Evolutionary conservation across 768 basidiomycete genomes (phyloP), one percentile per base, ranked within the genome.

Genomic region (Sporobolomyces phaffii): DNA sequence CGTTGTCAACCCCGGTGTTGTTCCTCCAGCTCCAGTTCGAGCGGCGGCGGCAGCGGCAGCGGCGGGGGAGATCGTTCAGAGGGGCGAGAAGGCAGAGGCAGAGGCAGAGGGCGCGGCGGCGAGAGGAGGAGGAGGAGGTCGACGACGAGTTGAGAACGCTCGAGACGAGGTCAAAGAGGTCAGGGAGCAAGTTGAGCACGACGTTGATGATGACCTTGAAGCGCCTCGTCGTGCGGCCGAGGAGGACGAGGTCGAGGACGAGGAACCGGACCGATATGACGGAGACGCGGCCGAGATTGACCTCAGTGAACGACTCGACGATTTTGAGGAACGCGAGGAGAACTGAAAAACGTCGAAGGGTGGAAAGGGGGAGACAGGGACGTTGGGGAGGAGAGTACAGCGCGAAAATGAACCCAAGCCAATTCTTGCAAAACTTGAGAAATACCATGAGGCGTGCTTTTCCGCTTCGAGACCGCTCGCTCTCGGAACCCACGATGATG

Each of bases 51-150:
- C n/a, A n/a, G n/a, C n/a, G n/a, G n/a, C n/a, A n/a, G n/a, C n/a
- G n/a, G n/a, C n/a, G n/a, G n/a, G n/a, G n/a, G n/a, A n/a, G 43
- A 68, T 62, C 44, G 56, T 64, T 36, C 64, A 67, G 33, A n/a
- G n/a, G n/a, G 64, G 22, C 11, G 58, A 60, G 52, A 53, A 57
- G 29, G 68, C n/a, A 6, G 62, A 54, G 7, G 60, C 54, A 2
- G 59, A 49, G 5, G 20, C 20, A 28, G 58, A 43, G 20, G 47
- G 28, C 26, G 57, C 43, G 50, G 36, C 22, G 26, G 49, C 31
- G 13, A 24, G 52, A 15, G 7, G 26, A 17, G 17, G 40, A 48
- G 2, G 34, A 60, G 40, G n/a, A 18, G 17, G 20, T 14, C 2
- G 49, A 36, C n/a, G n/a, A n/a, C n/a, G n/a, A n/a, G n/a, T n/a